Evolutionary conservation across 208 protist genomes (phyloP), one percentile per base, ranked within the genome.

Genomic region (Blechomonas ayalai): DNA sequence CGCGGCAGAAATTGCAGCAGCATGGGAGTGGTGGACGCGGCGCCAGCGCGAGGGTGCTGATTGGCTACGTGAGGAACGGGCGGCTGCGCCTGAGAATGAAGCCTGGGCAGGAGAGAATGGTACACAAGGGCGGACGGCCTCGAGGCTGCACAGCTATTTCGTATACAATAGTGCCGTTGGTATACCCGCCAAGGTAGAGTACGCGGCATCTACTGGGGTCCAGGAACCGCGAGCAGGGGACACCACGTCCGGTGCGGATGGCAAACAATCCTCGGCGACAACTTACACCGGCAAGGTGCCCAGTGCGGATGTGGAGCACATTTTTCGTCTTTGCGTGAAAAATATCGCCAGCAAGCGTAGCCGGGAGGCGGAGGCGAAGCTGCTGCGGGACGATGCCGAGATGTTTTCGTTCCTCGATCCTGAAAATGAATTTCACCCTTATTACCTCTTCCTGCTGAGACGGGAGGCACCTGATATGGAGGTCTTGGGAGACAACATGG

Each of bases 391-490:
- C 39, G 71, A 84, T 40, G 70, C 76, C 1, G 68, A 80, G 19
- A 50, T 77, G 20, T 94, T 94, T 54, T 53, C 39, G 40, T 94
- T 94, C 51, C 65, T 94, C 7, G 65, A 91, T 49, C 79, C 81
- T 2, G 79, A 82, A 29, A 66, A 94, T 47, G 71, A 84, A 41
- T 91, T 74, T 48, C 86, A 94, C 67, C 77, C 65, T 52, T 94
- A 88, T 52, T 94, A 94, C 56, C 61, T 94, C 9, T 88, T 79
- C 56, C 57, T 90, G 9, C 61, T 94, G 27, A 67, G 70, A 4
- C 57, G 83, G 37, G 66, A 71, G 10, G 82, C 73, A 19, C 86
- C 86, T 3, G 65, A 87, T 36, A 47, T 94, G 50, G 76, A 91
- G 34, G 66, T 89, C 6, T 68, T 94, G 20, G 86, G 86, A 28